phyloP scores from a whole-genome alignment of 2,329 filamentous ascomycete genomes.

The Neospermospora avenae region DNA sequence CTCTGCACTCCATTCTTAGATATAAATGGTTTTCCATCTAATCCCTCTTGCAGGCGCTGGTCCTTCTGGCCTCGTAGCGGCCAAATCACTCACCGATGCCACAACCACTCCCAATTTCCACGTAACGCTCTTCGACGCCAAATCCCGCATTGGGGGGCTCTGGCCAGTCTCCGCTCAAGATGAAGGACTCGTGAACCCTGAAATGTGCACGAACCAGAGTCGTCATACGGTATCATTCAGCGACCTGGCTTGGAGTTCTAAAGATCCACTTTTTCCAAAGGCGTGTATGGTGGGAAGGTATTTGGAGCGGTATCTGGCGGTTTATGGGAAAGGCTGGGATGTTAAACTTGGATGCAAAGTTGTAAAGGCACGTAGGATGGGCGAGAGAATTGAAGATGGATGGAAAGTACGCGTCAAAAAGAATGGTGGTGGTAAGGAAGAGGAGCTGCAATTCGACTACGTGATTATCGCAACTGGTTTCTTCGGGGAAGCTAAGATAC shows the following conservation, averaged over 20 bases:
- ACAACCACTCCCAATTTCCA: slow-evolving; percentile 51
- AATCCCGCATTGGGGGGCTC: slow-evolving; percentile 67
- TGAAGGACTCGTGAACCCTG: slow-evolving; percentile 54
- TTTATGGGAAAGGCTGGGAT: slow-evolving; percentile 42
- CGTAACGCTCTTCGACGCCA: slow-evolving; percentile 68
- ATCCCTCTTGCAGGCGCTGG: slow-evolving; percentile 54
- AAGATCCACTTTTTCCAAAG: slow-evolving; percentile 63
- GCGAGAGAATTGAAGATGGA: slow-evolving; percentile 2
- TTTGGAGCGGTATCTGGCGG: slow-evolving; percentile 58
- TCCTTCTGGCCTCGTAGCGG: slow-evolving; percentile 65
- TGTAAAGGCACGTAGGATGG: slow-evolving; percentile 14
- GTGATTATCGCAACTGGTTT: slow-evolving; percentile 73
- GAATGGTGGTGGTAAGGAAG: slow-evolving; percentile 1
- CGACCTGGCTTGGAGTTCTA: slow-evolving; percentile 67
- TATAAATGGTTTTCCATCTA: background rate
- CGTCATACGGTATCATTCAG: slow-evolving; percentile 70
- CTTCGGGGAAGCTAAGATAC: slow-evolving; percentile 61
- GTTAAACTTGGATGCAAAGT: slow-evolving; percentile 25
- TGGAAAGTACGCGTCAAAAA: slow-evolving; percentile 24
- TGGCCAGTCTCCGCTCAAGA: slow-evolving; percentile 61
- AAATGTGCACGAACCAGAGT: slow-evolving; percentile 73
- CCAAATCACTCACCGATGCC: slow-evolving; percentile 67
- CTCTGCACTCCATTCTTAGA: background rate
- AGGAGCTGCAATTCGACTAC: slow-evolving; percentile 55
- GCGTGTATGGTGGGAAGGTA: slow-evolving; percentile 77